These are phyloP conservation scores for Micractinium sp. DNA, from an alignment of 139 green algal genomes.

Conservation along the genomic window DNA sequence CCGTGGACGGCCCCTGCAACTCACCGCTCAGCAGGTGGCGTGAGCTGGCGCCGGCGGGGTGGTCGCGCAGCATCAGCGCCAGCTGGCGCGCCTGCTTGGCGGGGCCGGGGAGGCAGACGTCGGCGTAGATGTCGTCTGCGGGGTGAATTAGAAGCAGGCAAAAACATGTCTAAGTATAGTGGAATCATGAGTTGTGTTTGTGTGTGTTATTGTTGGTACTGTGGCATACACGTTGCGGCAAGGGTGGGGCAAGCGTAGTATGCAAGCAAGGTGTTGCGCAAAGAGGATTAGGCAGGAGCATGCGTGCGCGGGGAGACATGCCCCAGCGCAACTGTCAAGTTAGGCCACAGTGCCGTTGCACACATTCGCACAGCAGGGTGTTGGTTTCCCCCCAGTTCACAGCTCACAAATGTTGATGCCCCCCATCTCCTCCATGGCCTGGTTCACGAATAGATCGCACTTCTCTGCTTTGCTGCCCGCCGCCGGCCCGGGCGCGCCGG, in stretches of 20 bases:
- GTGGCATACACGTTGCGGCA: too few relatives aligned
- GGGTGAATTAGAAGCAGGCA: background rate
- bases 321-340: too few relatives aligned
- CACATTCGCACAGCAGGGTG: too few relatives aligned
- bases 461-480: background rate
- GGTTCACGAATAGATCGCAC: conserved; percentile 40
- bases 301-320: too few relatives aligned
- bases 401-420: conserved; percentile 69
- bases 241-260: too few relatives aligned
- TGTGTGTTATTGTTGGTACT: too few relatives aligned
- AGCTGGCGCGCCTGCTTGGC: conserved; percentile 10
- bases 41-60: conserved; percentile 11
- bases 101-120: conserved; percentile 60
- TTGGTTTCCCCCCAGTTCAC: too few relatives aligned
- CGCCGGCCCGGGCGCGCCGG: background rate
- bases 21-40: background rate
- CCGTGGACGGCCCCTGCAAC: background rate
- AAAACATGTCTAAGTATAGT: background rate
- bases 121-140: conserved; percentile 73
- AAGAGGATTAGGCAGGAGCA: too few relatives aligned
- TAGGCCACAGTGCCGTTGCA: too few relatives aligned
- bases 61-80: conserved; percentile 24
- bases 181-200: background rate
- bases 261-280: too few relatives aligned
- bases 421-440: conserved; percentile 49